These are phyloP conservation scores for Talaromyces piceae DNA, from an alignment of 2,329 filamentous ascomycete species.

Conservation along the genomic window DNA sequence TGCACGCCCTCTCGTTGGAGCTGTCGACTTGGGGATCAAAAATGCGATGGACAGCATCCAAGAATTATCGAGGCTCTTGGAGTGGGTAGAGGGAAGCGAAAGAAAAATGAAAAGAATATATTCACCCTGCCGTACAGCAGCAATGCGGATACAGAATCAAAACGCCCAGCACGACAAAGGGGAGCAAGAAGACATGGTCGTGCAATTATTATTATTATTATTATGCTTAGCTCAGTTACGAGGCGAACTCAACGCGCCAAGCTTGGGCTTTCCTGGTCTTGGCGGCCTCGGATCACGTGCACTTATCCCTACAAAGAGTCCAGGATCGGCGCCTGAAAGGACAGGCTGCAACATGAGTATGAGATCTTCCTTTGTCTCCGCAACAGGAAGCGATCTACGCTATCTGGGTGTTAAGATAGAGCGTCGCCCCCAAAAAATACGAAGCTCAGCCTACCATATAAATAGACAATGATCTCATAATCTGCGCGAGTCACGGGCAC, in stretches of 20 bases:
- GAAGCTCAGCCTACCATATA: background rate
- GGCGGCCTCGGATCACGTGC: conserved; percentile 5
- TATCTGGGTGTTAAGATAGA: background rate
- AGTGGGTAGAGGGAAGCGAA: background rate
- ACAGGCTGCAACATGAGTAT: background rate
- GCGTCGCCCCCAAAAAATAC: background rate
- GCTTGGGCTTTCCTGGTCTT: conserved; percentile 1
- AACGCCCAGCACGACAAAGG: background rate
- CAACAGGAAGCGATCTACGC: background rate
- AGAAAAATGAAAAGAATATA: background rate
- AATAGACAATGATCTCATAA: background rate
- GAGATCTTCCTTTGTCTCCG: no score
- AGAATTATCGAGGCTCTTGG: background rate
- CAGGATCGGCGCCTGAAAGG: background rate
- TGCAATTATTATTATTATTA: background rate
- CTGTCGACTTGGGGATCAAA: background rate
- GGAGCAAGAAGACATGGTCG: background rate
- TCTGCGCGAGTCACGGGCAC: background rate
- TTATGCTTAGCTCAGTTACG: background rate
- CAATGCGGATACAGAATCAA: background rate
- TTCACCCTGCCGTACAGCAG: background rate
- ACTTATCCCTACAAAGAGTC: conserved; percentile 3
- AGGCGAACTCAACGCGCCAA: background rate
- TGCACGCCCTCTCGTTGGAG: background rate
- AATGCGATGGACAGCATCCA: background rate